phyloP scores from a whole-genome alignment of 305 asterid species.

The Fraxinus sp. region DNA sequence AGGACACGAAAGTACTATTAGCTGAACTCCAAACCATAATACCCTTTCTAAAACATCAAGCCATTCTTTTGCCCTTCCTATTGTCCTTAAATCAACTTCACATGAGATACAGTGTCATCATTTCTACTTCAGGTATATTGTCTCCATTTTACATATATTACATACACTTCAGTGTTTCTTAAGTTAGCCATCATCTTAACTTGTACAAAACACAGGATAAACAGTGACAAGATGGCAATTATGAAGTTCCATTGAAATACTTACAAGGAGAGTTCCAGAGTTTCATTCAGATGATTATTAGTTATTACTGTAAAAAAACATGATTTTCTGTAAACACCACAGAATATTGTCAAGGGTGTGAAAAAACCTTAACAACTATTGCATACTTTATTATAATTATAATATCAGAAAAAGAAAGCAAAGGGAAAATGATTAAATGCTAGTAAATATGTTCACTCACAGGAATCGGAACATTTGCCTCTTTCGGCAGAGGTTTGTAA shows the following conservation, averaged over 20 bases:
- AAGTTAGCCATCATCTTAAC: background rate
- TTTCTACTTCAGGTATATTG: background rate
- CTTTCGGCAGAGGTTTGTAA: constrained; percentile 81
- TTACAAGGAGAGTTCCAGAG: background rate
- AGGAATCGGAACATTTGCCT: constrained; percentile 75
- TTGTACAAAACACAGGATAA: constrained; percentile 11
- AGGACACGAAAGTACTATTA: background rate
- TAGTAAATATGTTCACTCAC: constrained; percentile 51
- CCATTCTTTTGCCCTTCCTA: background rate
- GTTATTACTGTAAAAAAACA: background rate
- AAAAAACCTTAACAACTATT: background rate
- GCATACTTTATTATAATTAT: background rate
- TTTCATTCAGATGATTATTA: background rate
- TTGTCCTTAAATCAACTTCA: background rate
- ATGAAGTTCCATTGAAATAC: background rate
- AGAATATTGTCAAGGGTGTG: background rate
- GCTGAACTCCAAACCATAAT: background rate
- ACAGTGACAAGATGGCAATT: background rate
- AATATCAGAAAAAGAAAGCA: constrained; percentile 9
- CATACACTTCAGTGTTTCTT: background rate
- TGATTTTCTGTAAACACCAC: background rate
- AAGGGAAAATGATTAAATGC: background rate
- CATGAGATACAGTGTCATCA: background rate
- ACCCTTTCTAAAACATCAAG: constrained; percentile 1
- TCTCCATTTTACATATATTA: background rate